These are phyloP conservation scores for Amanita brunnescens DNA, from an alignment of 768 basidiomycete genomes.

Conservation along the genomic window DNA sequence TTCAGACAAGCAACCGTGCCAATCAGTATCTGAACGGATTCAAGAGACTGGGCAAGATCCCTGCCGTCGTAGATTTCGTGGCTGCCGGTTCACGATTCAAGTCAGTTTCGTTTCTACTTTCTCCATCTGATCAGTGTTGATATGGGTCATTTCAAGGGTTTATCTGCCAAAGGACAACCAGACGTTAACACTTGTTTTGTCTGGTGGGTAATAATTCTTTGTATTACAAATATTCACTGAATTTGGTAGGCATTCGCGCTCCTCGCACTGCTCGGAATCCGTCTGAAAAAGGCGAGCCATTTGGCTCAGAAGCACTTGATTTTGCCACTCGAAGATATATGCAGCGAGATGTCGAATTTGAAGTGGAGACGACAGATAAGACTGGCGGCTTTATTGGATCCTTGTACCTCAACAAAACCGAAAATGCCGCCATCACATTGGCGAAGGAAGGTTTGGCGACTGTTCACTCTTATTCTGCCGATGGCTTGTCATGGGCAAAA, in stretches of 20 bases:
- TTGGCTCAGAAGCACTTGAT: constrained; percentile 72
- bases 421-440: constrained; percentile 81
- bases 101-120: constrained; percentile 28
- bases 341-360: constrained; percentile 94
- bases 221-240: background rate
- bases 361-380: constrained; percentile 86
- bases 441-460: constrained; percentile 81
- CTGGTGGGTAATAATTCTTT: constrained; percentile 37
- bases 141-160: constrained; percentile 38
- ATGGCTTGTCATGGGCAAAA: constrained; percentile 67
- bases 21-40: constrained; percentile 84
- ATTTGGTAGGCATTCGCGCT: constrained; percentile 67
- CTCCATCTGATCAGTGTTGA: background rate
- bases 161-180: constrained; percentile 88
- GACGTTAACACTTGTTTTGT: constrained; percentile 85
- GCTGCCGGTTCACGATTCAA: constrained; percentile 95
- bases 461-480: constrained; percentile 85
- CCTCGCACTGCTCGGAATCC: constrained; percentile 76
- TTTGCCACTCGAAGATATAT: constrained; percentile 76
- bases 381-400: constrained; percentile 92
- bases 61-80: constrained; percentile 89
- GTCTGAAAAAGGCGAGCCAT: constrained; percentile 86
- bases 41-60: constrained; percentile 78
- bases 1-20: constrained; percentile 61
- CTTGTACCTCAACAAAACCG: constrained; percentile 75